A percentile compares a stretch with the other conserved stretches of the same genome.
phyloP scores from a whole-genome alignment of 768 basidiomycete genomes.

The Rhodocollybia butyracea region DNA sequence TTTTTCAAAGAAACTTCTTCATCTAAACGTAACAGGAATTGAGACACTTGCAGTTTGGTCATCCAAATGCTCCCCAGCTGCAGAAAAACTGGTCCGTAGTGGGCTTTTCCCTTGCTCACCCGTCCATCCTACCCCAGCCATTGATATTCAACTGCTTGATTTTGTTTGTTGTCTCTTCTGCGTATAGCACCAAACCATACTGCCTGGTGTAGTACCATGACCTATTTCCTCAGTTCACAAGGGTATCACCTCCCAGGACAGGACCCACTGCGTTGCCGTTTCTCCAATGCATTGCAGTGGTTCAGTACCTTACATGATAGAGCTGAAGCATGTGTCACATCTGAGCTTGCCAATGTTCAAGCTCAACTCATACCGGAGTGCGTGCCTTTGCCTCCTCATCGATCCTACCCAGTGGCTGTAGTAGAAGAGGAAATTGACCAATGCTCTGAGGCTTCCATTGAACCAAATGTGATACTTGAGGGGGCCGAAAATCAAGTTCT shows the following conservation, averaged over 20 bases:
- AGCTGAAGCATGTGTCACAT: too few relatives aligned
- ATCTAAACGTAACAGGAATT: too few relatives aligned
- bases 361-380: too few relatives aligned
- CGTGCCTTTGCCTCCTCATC: too few relatives aligned
- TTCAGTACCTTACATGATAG: constrained; percentile 10
- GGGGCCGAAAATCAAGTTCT: too few relatives aligned
- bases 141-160: constrained; percentile 1
- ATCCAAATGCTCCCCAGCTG: background rate
- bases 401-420: too few relatives aligned
- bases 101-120: constrained; percentile 1
- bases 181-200: constrained; percentile 11
- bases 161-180: constrained; percentile 2
- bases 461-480: too few relatives aligned
- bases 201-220: constrained; percentile 10
- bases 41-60: too few relatives aligned
- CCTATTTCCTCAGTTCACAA: constrained; percentile 9
- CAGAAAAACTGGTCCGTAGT: background rate
- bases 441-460: too few relatives aligned
- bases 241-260: constrained; percentile 9
- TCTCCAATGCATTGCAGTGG: constrained; percentile 18
- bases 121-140: background rate
- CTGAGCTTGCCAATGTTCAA: too few relatives aligned
- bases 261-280: constrained; percentile 10
- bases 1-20: too few relatives aligned
- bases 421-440: too few relatives aligned